Evolutionary conservation across 495 filamentous ascomycete species (phyloP).

Genomic region (Filosporella fistucella): DNA sequence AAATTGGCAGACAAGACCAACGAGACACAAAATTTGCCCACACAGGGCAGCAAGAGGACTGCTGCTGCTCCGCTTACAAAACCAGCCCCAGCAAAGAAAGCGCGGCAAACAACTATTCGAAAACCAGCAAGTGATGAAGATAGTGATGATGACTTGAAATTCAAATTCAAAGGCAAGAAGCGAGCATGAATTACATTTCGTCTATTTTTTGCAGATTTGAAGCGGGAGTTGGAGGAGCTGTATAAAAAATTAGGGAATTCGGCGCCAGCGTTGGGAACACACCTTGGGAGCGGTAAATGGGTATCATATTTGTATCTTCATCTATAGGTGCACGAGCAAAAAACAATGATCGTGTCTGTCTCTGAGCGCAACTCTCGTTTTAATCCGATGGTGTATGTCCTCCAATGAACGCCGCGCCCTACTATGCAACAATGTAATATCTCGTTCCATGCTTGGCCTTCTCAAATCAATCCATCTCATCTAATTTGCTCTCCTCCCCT

Average conservation of each 20-base stretch:
- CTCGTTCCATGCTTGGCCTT: no score
- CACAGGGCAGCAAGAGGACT: slow-evolving; percentile 29
- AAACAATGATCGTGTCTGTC: no score
- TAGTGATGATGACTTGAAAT: slow-evolving; percentile 49
- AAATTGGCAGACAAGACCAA: slow-evolving; percentile 31
- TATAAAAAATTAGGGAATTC: no score
- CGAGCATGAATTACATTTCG: slow-evolving; percentile 1
- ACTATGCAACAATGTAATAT: no score
- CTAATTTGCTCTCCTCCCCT: slow-evolving; percentile 33
- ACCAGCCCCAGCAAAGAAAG: slow-evolving; percentile 38
- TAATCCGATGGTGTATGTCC: no score
- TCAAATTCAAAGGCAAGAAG: slow-evolving; percentile 39
- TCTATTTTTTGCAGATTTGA: no score
- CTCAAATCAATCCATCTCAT: slow-evolving; percentile 62
- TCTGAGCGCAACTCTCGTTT: no score
- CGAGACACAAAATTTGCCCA: slow-evolving; percentile 18
- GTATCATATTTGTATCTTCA: no score
- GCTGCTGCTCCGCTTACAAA: slow-evolving; percentile 30
- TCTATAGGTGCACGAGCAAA: no score
- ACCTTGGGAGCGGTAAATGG: no score
- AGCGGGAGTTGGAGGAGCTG: neutral
- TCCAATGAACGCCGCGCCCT: no score
- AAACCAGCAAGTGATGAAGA: slow-evolving; percentile 18
- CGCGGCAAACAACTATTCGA: slow-evolving; percentile 4
- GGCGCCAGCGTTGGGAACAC: no score